A percentile compares a stretch with the other conserved stretches of the same genome.
phyloP scores from a whole-genome alignment of 164 flowering plant genomes.

The Malania oleifera region DNA sequence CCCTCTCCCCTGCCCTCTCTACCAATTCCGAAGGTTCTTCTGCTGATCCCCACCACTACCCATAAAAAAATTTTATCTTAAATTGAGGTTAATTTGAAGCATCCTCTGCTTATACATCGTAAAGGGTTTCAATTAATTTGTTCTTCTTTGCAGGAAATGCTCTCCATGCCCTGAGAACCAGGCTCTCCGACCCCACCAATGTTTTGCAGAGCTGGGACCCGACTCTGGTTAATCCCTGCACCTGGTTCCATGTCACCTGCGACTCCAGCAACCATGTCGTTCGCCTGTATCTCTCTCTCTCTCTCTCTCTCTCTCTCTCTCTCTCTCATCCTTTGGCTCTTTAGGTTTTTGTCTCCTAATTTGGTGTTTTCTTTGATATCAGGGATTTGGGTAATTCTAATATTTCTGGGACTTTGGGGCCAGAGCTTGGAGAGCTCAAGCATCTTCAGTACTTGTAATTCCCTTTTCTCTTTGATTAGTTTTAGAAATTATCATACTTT shows the following conservation, averaged over 20 bases:
- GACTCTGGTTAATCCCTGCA: constrained; percentile 85
- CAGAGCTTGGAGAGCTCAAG: constrained; percentile 71
- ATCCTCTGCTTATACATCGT: neutral
- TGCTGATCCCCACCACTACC: too few species aligned
- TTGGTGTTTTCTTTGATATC: constrained; percentile 13
- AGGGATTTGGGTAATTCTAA: constrained; percentile 88
- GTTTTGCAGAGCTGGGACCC: constrained; percentile 94
- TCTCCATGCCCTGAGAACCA: constrained; percentile 53
- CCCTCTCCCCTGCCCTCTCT: constrained; percentile 27
- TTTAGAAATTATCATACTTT: neutral
- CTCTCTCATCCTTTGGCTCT: neutral
- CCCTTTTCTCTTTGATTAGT: neutral
- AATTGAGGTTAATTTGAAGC: too few species aligned
- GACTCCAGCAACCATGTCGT: constrained; percentile 61
- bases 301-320: neutral
- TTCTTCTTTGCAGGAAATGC: constrained; percentile 56
- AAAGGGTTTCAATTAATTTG: neutral
- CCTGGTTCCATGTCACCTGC: constrained; percentile 91
- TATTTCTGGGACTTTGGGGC: constrained; percentile 67
- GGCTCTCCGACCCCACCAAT: constrained; percentile 62
- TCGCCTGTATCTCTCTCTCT: constrained; percentile 50
- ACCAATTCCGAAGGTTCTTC: constrained; percentile 70
- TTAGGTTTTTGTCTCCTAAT: neutral
- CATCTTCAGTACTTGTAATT: constrained; percentile 70
- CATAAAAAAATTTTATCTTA: too few species aligned